phyloP scores from a whole-genome alignment of 2,329 filamentous ascomycete species.

The Ophiostoma sp. region DNA sequence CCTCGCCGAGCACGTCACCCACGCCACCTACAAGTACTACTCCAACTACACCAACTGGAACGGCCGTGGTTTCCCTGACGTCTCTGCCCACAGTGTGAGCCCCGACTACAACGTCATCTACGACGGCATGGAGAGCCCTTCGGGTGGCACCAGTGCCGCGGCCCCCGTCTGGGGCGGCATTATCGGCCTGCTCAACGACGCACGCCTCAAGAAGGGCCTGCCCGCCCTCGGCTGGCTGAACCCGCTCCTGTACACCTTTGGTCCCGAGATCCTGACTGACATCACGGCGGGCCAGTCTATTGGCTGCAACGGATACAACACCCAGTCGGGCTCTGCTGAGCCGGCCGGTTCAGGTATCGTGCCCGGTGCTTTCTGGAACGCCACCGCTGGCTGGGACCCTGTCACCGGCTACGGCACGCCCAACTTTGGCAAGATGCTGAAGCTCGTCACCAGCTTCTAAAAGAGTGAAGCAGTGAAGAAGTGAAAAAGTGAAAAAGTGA shows the following conservation, averaged over 20 bases:
- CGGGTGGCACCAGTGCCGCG: slow-evolving; percentile 46
- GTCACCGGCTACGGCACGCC: slow-evolving; percentile 27
- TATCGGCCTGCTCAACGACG: slow-evolving; percentile 59
- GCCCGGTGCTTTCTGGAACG: slow-evolving; percentile 26
- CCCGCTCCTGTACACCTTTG: slow-evolving; percentile 50
- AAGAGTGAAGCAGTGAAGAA: no score
- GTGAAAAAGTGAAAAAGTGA: no score
- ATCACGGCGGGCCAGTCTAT: slow-evolving; percentile 33
- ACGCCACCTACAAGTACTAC: slow-evolving; percentile 44
- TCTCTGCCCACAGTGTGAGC: slow-evolving; percentile 28
- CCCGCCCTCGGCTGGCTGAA: slow-evolving; percentile 55
- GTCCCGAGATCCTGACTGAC: slow-evolving; percentile 34
- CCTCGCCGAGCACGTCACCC: slow-evolving; percentile 29
- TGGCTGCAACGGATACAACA: slow-evolving; percentile 33
- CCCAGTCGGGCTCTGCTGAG: slow-evolving; percentile 36
- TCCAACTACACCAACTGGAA: slow-evolving; percentile 39
- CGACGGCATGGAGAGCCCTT: slow-evolving; percentile 28
- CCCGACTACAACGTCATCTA: slow-evolving; percentile 34
- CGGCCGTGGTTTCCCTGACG: slow-evolving; percentile 32
- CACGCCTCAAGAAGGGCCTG: slow-evolving; percentile 50
- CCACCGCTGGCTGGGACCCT: slow-evolving; percentile 27
- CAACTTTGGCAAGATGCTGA: slow-evolving; percentile 26
- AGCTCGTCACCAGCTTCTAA: slow-evolving; percentile 20
- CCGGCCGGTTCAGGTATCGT: slow-evolving; percentile 37
- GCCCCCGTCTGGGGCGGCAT: slow-evolving; percentile 59